phyloP scores from a whole-genome alignment of 2,329 filamentous ascomycete genomes.

The Claviceps maximensis region DNA sequence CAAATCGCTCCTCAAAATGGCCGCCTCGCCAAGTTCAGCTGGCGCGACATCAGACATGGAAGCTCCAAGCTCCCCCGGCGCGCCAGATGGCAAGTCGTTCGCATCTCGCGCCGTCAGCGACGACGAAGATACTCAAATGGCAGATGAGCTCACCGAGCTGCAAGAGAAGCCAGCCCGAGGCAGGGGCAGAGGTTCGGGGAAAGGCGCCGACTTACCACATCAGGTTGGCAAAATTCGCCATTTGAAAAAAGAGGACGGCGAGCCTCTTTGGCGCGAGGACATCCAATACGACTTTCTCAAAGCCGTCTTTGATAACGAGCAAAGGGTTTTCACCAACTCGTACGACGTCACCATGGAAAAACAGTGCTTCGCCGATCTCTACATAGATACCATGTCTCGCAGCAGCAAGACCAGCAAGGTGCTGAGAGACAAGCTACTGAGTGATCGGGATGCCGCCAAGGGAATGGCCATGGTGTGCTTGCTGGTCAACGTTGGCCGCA shows the following conservation, averaged over 20 bases:
- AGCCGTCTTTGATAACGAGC: constrained; percentile 63
- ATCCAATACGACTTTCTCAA: constrained; percentile 81
- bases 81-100: constrained; percentile 31
- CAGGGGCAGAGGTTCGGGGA: constrained; percentile 21
- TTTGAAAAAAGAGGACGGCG: constrained; percentile 79
- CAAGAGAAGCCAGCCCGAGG: constrained; percentile 24
- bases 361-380: constrained; percentile 84
- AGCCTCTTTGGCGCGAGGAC: constrained; percentile 74
- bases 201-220: constrained; percentile 21
- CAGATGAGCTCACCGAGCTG: constrained; percentile 30
- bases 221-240: constrained; percentile 62
- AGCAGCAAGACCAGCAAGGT: constrained; percentile 99
- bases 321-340: constrained; percentile 75
- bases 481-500: constrained; percentile 89
- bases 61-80: constrained; percentile 31
- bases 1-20: constrained; percentile 16
- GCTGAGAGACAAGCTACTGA: constrained; percentile 87
- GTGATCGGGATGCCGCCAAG: constrained; percentile 80
- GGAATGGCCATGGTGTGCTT: constrained; percentile 99
- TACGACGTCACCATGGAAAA: constrained; percentile 56
- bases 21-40: constrained; percentile 27
- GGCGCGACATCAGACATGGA: constrained; percentile 33
- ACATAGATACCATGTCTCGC: constrained; percentile 95
- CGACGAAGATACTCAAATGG: constrained; percentile 33
- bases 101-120: constrained; percentile 31